phyloP scores from a whole-genome alignment of 306 rosid genomes.

The Cucumis hystrix region DNA sequence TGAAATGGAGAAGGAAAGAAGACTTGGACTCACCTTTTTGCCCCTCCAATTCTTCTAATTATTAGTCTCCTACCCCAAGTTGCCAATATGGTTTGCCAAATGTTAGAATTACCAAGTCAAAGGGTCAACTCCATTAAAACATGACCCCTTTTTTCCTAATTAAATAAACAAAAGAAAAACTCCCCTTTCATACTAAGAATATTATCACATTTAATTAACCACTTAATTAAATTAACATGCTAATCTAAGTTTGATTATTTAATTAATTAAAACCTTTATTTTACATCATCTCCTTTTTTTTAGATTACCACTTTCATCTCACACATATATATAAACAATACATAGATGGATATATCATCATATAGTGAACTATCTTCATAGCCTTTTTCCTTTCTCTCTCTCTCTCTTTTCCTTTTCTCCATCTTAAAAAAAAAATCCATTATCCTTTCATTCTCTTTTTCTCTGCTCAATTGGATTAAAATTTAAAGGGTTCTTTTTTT shows the following conservation, averaged over 20 bases:
- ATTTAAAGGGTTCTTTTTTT: neutral
- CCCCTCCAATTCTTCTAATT: neutral
- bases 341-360: neutral
- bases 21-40: neutral
- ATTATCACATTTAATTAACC: neutral
- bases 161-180: neutral
- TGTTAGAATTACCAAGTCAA: neutral
- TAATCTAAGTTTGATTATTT: neutral
- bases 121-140: neutral
- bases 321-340: neutral
- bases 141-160: neutral
- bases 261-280: neutral
- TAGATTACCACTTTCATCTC: neutral
- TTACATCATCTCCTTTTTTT: neutral
- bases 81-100: neutral
- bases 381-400: neutral
- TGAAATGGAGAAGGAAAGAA: neutral
- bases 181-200: neutral
- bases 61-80: neutral
- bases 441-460: neutral
- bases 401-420: neutral
- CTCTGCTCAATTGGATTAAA: neutral
- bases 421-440: neutral
- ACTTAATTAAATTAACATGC: neutral
- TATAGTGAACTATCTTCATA: neutral